Evolutionary conservation across 2,329 filamentous ascomycete genomes (phyloP), one percentile per base, ranked within the genome.

Genomic region (Penicillium sp.): DNA sequence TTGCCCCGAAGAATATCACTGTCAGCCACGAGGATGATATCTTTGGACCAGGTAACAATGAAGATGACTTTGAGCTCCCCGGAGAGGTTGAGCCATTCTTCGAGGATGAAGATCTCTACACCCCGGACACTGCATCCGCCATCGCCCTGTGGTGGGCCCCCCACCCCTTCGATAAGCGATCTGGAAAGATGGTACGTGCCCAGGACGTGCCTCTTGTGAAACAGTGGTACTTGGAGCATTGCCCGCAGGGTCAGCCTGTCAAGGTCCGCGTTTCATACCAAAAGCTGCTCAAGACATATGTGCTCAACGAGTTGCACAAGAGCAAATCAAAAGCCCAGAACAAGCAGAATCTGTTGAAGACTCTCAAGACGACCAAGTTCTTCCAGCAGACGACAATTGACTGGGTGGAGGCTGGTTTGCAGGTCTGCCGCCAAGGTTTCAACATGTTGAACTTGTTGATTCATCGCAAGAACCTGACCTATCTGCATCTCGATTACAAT

Each of bases 341-440:
- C 72, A 94, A 91, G 63, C 93, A 98, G 60, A 88, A 94, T 58
- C 70, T 98, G 42, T 79, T 97, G 63, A 82, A 81, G 56, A 94
- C 88, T 7, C 70, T 98, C 52, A 97, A 96, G 69, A 83, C 88
- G 54, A 98, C 93, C 33, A 98, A 98, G 62, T 98, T 98, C 73
- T 98, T 98, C 77, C 94, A 98, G 68, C 93, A 97, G 68, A 98
- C 93, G 3, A 95, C 88, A 7, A 97, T 98, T 50, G 93, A 98
- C 65, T 98, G 93, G 93, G 93, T 98, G 28, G 93, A 98, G 72
- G 93, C 94, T 56, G 93, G 94, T 71, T 77, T 98, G 60, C 94
- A 98, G 71, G 93, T 98, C 47, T 98, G 93, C 65, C 83, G 93
- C 35, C 93, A 98, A 65, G 93, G 93, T 39, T 98, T 96, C 76